Percentiles rank a stretch among this genome's conserved stretches.
phyloP scores from a whole-genome alignment of 805 yeast genomes.

The Lipomyces sp. region DNA sequence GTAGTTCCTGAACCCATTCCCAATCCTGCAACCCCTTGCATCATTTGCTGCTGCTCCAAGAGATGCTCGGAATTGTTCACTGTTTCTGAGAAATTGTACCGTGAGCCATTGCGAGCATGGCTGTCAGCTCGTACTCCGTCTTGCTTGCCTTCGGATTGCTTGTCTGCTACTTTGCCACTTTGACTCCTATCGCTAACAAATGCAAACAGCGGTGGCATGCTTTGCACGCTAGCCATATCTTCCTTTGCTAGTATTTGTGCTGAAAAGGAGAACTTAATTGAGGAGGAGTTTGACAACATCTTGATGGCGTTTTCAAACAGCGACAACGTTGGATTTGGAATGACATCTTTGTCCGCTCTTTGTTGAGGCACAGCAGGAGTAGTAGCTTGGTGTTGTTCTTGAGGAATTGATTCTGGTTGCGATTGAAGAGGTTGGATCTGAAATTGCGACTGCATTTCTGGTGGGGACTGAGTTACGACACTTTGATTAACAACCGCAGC shows the following conservation, averaged over 20 bases:
- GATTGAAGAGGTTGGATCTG: conserved; percentile 8
- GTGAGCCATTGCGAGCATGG: conserved; percentile 18
- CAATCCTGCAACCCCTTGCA: conserved; percentile 34
- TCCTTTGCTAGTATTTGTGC: conserved; percentile 39
- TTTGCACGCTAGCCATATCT: conserved; percentile 36
- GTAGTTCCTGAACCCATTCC: conserved; percentile 44
- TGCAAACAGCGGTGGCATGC: conserved; percentile 42
- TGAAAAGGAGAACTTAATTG: conserved; percentile 41
- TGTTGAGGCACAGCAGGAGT: conserved; percentile 5
- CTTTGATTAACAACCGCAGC: conserved; percentile 1
- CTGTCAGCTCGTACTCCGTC: conserved; percentile 4
- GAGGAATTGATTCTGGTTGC: conserved; percentile 40
- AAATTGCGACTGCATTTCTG: not conserved
- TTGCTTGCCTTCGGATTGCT: not conserved
- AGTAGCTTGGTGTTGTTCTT: conserved; percentile 24
- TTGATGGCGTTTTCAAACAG: conserved; percentile 35
- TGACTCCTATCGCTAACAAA: conserved; percentile 34
- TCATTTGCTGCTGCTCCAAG: conserved; percentile 44
- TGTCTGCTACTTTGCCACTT: not conserved
- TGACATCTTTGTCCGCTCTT: conserved; percentile 15
- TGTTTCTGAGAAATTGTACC: conserved; percentile 24
- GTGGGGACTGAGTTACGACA: conserved; percentile 1
- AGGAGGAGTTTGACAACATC: conserved; percentile 38
- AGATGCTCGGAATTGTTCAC: conserved; percentile 28
- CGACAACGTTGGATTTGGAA: conserved; percentile 21